phyloP scores from a whole-genome alignment of 257 asterid species.

The Paraleonurus japonicus region DNA sequence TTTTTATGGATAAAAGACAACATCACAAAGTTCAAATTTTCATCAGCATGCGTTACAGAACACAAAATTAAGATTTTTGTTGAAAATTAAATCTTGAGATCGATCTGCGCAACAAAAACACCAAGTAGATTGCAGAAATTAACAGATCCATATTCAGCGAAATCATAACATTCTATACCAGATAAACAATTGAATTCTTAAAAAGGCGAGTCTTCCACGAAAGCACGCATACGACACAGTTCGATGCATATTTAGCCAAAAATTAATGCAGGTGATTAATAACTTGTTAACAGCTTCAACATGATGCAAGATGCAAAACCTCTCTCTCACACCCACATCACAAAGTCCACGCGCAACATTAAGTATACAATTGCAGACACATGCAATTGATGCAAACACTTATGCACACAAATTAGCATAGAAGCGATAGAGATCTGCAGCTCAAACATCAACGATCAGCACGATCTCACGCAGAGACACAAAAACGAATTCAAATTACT shows the following conservation, averaged over 20 bases:
- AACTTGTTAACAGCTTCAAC: conserved; percentile 8
- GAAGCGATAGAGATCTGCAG: conserved; percentile 31
- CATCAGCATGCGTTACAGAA: not conserved
- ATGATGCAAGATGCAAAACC: conserved; percentile 22
- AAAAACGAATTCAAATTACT: conserved; percentile 15
- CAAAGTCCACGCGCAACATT: conserved; percentile 2
- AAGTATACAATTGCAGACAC: not conserved
- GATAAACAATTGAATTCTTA: conserved; percentile 15
- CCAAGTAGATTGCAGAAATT: not conserved
- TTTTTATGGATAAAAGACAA: not conserved
- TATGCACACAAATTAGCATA: not conserved
- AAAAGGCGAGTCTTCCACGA: not conserved
- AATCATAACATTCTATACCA: not conserved
- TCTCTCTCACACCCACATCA: conserved; percentile 1
- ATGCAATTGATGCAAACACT: conserved; percentile 26
- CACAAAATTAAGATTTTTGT: not conserved
- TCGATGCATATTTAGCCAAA: conserved; percentile 16
- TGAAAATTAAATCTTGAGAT: conserved; percentile 3
- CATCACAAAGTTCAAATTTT: not conserved
- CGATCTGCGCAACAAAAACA: conserved; percentile 4
- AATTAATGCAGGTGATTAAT: conserved; percentile 10
- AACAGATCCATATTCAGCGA: conserved; percentile 25
- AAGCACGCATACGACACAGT: not conserved
- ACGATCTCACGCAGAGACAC: conserved; percentile 19
- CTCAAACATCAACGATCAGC: conserved; percentile 35